Evolutionary conservation across 1,284 basidiomycete species (phyloP).

Genomic region (Melanopsichium pennsylvanicum): DNA sequence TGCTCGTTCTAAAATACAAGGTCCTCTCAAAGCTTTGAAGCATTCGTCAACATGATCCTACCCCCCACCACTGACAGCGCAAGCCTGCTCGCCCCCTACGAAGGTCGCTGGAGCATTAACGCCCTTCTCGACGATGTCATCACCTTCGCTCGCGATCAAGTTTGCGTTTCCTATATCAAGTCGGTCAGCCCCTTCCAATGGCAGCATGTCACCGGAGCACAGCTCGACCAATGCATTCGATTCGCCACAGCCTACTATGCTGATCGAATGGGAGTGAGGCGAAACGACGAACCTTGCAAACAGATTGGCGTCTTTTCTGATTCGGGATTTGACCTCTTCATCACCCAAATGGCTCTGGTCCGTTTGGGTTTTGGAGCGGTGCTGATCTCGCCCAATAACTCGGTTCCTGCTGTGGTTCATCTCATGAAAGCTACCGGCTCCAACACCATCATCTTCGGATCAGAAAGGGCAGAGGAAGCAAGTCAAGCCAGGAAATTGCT

Average conservation of each 20-base stretch:
- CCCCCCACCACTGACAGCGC: constrained; percentile 11
- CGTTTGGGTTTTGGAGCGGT: constrained; percentile 31
- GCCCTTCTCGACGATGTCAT: constrained; percentile 32
- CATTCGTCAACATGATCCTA: constrained; percentile 9
- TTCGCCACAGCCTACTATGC: constrained; percentile 36
- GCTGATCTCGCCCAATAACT: constrained; percentile 51
- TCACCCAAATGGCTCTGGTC: constrained; percentile 32
- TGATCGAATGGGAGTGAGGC: constrained; percentile 6
- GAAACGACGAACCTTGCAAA: constrained; percentile 9
- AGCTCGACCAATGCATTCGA: constrained; percentile 26
- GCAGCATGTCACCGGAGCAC: constrained; percentile 18
- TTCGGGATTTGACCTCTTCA: constrained; percentile 19
- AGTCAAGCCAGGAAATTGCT: background rate
- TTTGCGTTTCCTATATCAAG: constrained; percentile 26
- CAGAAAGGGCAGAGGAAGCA: constrained; percentile 6
- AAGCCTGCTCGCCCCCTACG: constrained; percentile 22
- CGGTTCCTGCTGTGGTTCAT: constrained; percentile 31
- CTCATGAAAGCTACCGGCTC: constrained; percentile 28
- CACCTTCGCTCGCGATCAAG: background rate
- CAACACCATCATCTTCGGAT: constrained; percentile 1
- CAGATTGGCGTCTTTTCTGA: constrained; percentile 21
- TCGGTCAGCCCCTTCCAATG: constrained; percentile 32
- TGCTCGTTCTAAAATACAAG: too few relatives aligned
- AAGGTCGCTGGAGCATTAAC: constrained; percentile 20
- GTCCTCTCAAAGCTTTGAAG: too few relatives aligned